phyloP scores from a whole-genome alignment of 2,329 filamentous ascomycete species.

The Aureobasidium lini region DNA sequence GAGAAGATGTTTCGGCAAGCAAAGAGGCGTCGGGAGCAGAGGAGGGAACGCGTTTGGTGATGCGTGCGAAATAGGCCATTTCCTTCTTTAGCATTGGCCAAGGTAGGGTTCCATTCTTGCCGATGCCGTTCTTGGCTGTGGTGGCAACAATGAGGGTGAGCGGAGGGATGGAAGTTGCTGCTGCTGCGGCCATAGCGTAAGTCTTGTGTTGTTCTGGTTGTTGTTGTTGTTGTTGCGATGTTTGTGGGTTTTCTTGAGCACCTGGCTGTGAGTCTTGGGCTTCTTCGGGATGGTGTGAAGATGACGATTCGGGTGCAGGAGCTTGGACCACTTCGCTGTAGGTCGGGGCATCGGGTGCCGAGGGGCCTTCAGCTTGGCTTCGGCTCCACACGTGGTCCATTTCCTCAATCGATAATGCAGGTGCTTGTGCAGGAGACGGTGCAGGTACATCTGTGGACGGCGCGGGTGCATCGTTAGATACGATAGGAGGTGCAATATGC shows the following conservation, averaged over 20 bases:
- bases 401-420: neutral
- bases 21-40: neutral
- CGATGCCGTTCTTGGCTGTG: conserved; percentile 82
- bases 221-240: neutral
- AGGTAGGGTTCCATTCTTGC: conserved; percentile 67
- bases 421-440: neutral
- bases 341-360: neutral
- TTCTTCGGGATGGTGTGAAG: neutral
- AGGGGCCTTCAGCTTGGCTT: neutral
- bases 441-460: neutral
- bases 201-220: neutral
- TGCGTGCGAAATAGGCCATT: conserved; percentile 90
- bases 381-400: conserved; percentile 6
- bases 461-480: neutral
- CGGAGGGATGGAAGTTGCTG: conserved; percentile 15
- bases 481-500: neutral
- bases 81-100: conserved; percentile 86
- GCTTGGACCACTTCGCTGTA: conserved; percentile 8
- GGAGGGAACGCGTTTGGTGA: conserved; percentile 62
- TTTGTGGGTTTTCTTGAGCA: neutral
- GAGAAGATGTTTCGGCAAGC: neutral
- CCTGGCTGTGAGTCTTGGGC: neutral
- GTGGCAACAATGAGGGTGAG: conserved; percentile 92
- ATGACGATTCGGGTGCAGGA: conserved; percentile 4
- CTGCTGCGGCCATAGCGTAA: conserved; percentile 7